A percentile compares a stretch with the other conserved stretches of the same genome.
Evolutionary conservation across 2,329 filamentous ascomycete genomes (phyloP).

Genomic region (Pyricularia grisea): DNA sequence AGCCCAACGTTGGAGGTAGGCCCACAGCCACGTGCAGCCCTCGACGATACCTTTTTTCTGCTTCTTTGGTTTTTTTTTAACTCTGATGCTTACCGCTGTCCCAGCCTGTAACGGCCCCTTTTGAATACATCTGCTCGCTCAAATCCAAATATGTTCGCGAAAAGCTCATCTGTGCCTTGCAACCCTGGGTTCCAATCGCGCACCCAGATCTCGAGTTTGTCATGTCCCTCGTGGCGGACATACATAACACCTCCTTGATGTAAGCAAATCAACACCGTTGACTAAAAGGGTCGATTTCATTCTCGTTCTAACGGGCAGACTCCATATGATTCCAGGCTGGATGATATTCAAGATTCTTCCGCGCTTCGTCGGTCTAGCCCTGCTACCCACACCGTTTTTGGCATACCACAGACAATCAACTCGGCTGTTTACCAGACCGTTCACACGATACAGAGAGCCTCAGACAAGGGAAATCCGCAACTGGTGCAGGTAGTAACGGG

Average conservation of each 20-base stretch:
- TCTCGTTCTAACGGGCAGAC: neutral
- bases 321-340: neutral
- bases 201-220: neutral
- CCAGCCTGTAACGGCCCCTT: neutral
- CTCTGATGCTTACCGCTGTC: neutral
- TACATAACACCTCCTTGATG: neutral
- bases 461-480: neutral
- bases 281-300: neutral
- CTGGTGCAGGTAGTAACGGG: neutral
- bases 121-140: neutral
- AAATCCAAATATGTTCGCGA: neutral
- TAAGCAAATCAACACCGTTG: neutral
- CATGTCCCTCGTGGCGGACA: neutral
- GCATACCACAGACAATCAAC: neutral
- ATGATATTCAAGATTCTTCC: neutral
- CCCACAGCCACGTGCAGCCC: neutral
- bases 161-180: neutral
- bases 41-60: no score
- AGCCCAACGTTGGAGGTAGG: neutral
- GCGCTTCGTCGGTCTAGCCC: neutral
- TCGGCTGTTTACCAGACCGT: neutral
- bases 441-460: neutral
- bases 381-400: neutral
- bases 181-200: neutral
- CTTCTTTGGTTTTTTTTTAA: neutral